Evolutionary conservation across 192 early-diverging fungal species (phyloP).

Genomic region (Backusella tarrabulga): DNA sequence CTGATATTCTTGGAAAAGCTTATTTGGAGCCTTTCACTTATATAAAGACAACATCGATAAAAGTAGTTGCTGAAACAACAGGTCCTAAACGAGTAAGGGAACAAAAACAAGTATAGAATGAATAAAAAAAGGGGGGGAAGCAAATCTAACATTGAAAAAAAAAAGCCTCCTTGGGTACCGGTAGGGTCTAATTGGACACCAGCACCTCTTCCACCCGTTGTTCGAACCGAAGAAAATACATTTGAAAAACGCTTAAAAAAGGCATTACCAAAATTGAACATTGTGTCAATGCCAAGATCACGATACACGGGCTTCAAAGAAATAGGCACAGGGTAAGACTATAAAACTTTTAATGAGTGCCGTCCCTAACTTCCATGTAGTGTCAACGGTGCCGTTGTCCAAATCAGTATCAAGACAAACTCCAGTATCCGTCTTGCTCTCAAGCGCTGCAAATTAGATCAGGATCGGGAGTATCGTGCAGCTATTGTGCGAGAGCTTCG

Average conservation of each 20-base stretch:
- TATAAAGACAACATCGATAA: not conserved
- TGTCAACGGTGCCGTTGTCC: slow-evolving; percentile 39
- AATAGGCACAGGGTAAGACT: slow-evolving; percentile 34
- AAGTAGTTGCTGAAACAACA: not conserved
- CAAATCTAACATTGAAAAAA: not conserved
- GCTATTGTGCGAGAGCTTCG: slow-evolving; percentile 36
- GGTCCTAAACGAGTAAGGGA: slow-evolving; percentile 13
- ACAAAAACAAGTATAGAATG: not conserved
- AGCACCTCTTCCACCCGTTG: slow-evolving; percentile 4
- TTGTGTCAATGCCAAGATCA: slow-evolving; percentile 23
- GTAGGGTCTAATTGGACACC: slow-evolving; percentile 24
- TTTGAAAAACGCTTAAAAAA: slow-evolving; percentile 35
- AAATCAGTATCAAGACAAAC: not conserved
- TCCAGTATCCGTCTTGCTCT: slow-evolving; percentile 19
- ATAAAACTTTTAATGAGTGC: not conserved
- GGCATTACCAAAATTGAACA: slow-evolving; percentile 26
- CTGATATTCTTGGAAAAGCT: slow-evolving; percentile 33
- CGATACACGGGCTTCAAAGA: slow-evolving; percentile 29
- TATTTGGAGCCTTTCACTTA: slow-evolving; percentile 6
- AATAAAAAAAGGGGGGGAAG: not conserved
- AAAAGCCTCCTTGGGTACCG: slow-evolving; percentile 34
- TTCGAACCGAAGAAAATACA: slow-evolving; percentile 15
- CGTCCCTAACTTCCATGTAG: not conserved
- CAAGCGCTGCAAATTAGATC: slow-evolving; percentile 35
- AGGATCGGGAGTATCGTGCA: slow-evolving; percentile 34